phyloP scores from a whole-genome alignment of 306 rosid species.

The Sicyos edulis region DNA sequence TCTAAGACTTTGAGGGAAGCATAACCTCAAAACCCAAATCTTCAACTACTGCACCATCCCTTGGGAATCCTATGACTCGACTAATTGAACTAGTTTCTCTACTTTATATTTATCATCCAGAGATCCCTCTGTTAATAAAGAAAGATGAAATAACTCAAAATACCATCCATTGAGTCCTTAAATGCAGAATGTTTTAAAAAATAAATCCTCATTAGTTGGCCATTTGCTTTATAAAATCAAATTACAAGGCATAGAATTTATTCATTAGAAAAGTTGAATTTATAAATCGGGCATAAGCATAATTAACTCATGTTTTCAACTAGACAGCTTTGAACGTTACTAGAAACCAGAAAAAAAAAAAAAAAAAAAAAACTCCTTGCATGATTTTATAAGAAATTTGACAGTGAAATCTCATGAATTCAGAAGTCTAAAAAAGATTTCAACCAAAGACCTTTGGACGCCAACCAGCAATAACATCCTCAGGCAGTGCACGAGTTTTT shows the following conservation, averaged over 20 bases:
- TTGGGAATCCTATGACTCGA: too few relatives aligned
- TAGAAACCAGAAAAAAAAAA: not conserved
- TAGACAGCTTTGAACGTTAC: not conserved
- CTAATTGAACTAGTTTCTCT: too few relatives aligned
- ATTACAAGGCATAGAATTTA: too few relatives aligned
- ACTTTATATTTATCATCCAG: too few relatives aligned
- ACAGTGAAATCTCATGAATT: not conserved
- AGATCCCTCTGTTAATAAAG: too few relatives aligned
- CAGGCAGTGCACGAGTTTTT: constrained; percentile 59
- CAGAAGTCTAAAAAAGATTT: constrained; percentile 14
- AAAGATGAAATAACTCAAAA: too few relatives aligned
- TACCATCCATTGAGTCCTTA: too few relatives aligned
- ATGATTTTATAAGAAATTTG: not conserved
- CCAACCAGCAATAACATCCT: constrained; percentile 94
- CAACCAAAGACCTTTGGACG: constrained; percentile 79
- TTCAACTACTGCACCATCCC: too few relatives aligned
- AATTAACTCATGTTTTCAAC: not conserved
- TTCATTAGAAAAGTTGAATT: not conserved
- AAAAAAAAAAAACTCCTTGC: not conserved
- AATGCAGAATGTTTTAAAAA: too few relatives aligned
- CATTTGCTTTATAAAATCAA: not conserved
- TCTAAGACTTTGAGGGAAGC: too few relatives aligned
- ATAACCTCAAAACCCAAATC: too few relatives aligned
- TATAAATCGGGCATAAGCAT: constrained; percentile 1
- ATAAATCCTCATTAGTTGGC: not conserved